These are phyloP conservation scores for Athelia psychrophila DNA, from an alignment of 1,284 basidiomycete genomes.

Conservation along the genomic window DNA sequence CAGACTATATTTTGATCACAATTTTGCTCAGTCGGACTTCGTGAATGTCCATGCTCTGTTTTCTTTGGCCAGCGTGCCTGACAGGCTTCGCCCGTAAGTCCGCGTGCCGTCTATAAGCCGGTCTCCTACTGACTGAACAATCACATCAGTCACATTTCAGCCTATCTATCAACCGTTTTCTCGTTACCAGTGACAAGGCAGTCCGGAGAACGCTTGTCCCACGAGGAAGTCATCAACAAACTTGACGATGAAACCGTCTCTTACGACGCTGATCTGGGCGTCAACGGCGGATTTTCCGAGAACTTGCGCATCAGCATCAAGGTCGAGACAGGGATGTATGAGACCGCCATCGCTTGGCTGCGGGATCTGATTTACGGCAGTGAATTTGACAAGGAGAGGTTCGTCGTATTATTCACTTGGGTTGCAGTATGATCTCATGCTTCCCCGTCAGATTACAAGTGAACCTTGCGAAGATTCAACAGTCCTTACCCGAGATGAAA, in stretches of 20 bases:
- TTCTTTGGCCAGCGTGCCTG: slow-evolving; percentile 70
- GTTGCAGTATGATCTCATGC: not conserved
- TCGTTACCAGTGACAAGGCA: slow-evolving; percentile 79
- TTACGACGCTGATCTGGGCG: slow-evolving; percentile 79
- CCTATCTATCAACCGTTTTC: slow-evolving; percentile 90
- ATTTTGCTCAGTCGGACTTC: slow-evolving; percentile 77
- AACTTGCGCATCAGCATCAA: slow-evolving; percentile 78
- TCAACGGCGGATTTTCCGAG: slow-evolving; percentile 72
- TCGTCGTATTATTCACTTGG: not conserved
- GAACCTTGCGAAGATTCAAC: slow-evolving; percentile 85
- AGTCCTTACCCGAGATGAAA: slow-evolving; percentile 92
- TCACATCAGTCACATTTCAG: slow-evolving; percentile 62
- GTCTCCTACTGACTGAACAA: not conserved
- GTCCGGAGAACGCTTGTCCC: slow-evolving; percentile 68
- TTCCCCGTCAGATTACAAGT: slow-evolving; percentile 73
- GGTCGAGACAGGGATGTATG: slow-evolving; percentile 82
- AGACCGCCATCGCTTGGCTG: slow-evolving; percentile 84
- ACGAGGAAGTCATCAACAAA: slow-evolving; percentile 90
- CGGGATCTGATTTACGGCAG: slow-evolving; percentile 85
- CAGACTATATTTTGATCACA: not conserved
- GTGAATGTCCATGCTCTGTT: slow-evolving; percentile 80
- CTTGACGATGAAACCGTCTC: slow-evolving; percentile 92
- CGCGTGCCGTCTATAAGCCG: slow-evolving; percentile 66
- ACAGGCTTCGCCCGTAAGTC: slow-evolving; percentile 74
- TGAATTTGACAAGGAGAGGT: slow-evolving; percentile 83